These are phyloP conservation scores for Exophiala aquamarina DNA, from an alignment of 2,329 filamentous ascomycete genomes.

Conservation along the genomic window DNA sequence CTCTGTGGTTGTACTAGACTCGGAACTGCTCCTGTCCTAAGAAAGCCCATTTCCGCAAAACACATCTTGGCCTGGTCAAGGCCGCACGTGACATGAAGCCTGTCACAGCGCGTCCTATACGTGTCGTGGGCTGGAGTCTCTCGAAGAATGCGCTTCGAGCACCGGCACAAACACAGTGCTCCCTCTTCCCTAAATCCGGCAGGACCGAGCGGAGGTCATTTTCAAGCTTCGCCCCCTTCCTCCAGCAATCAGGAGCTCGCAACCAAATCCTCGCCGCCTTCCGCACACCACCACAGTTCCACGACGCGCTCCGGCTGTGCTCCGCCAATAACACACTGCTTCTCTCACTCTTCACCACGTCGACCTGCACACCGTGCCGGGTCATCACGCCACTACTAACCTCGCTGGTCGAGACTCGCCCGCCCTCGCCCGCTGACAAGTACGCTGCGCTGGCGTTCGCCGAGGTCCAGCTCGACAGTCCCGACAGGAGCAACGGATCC, in stretches of 20 bases:
- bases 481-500: constrained; percentile 30
- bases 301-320: constrained; percentile 24
- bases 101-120: too few relatives aligned
- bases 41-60: too few relatives aligned
- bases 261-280: constrained; percentile 24
- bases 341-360: constrained; percentile 26
- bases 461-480: constrained; percentile 26
- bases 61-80: too few relatives aligned
- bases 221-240: constrained; percentile 4
- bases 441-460: constrained; percentile 25
- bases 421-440: constrained; percentile 15
- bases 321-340: constrained; percentile 27
- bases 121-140: too few relatives aligned
- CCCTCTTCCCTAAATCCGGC: too few relatives aligned
- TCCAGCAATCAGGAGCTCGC: background rate
- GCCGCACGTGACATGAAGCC: too few relatives aligned
- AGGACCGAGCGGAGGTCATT: too few relatives aligned
- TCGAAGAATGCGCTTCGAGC: too few relatives aligned
- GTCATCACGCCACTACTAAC: constrained; percentile 26
- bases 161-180: too few relatives aligned
- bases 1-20: too few relatives aligned
- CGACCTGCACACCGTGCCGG: constrained; percentile 26
- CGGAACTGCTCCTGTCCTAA: too few relatives aligned
- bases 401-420: constrained; percentile 21
- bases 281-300: constrained; percentile 26